These are phyloP conservation scores for Eutrema yunnanense DNA, from an alignment of 345 rosid genomes.

Conservation along the genomic window DNA sequence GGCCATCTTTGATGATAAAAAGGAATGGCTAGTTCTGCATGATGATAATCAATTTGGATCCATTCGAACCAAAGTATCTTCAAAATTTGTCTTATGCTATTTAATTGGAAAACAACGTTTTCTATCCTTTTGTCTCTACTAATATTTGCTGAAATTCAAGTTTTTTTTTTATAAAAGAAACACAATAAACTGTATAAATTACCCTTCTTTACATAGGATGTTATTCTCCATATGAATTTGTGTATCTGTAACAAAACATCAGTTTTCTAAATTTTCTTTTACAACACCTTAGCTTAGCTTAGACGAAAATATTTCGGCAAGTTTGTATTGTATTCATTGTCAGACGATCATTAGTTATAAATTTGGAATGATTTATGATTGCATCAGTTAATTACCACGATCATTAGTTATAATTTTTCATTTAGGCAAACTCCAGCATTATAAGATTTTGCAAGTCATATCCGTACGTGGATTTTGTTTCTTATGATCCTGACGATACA, in stretches of 20 bases:
- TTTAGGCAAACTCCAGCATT: background rate
- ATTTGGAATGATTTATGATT: background rate
- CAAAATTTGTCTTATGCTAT: background rate
- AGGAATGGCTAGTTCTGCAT: constrained; percentile 13
- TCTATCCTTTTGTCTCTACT: constrained; percentile 1
- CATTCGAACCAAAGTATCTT: background rate
- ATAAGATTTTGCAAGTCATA: background rate
- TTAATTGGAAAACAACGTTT: background rate
- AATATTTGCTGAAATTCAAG: background rate
- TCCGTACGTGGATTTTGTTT: background rate
- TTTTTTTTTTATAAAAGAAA: no score
- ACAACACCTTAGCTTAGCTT: background rate
- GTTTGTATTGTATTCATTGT: background rate
- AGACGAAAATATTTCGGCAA: background rate
- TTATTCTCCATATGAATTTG: background rate
- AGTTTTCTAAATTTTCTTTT: background rate
- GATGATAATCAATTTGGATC: constrained; percentile 1
- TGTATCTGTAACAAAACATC: background rate
- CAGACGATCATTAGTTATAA: background rate
- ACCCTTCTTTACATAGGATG: no score
- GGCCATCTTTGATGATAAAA: background rate
- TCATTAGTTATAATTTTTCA: no score
- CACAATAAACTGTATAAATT: no score
- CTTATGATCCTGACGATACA: background rate
- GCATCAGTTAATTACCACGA: background rate